Evolutionary conservation across 371 early-diverging fungal genomes (phyloP), one percentile per base, ranked within the genome.

Genomic region (Chytridium lagenaria): DNA sequence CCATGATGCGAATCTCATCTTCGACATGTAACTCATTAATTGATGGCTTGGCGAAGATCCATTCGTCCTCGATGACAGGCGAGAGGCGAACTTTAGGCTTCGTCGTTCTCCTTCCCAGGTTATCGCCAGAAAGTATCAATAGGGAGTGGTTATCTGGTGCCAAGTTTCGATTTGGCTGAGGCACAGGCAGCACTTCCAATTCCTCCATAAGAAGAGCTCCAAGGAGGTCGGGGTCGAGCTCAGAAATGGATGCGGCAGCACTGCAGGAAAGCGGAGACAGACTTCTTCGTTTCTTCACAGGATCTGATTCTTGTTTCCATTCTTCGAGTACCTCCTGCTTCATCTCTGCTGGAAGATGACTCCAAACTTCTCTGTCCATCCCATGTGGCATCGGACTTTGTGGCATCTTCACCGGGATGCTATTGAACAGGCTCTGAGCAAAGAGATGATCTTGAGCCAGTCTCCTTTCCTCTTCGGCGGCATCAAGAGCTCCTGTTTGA

Each of bases 351-450:
- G 57, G 57, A 5, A 57, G 31, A 5, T n/a, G 26, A 30, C 23
- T 57, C 57, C 57, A 57, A n/a, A 57, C 57, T 57, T 57, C 57
- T 30, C 26, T 26, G 31, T 57, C 57, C 57, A n/a, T 26, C 26
- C 57, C 57, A 30, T n/a, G 7, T 10, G 57, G 57, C 7, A 57
- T 57, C 26, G 15, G 44, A 19, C 44, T 44, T 44, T 44, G 44
- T 19, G 44, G 44, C 7, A 19, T 7, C 55, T 52, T 23, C 12
- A 52, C 55, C n/a, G n/a, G n/a, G 23, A 26, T 12, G n/a, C n/a
- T 22, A 15, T 26, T 23, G 5, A 5, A 7, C 55, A 52, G 26
- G 5, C 26, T 26, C 23, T 52, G 55, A 5, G 55, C 55, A 12
- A 52, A 23, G 16, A 15, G 7, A 5, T 12, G 16, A 26, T 52